Evolutionary conservation across 441 rosid genomes (phyloP), one percentile per base, ranked within the genome.

Genomic region (Syzygium malaccense): DNA sequence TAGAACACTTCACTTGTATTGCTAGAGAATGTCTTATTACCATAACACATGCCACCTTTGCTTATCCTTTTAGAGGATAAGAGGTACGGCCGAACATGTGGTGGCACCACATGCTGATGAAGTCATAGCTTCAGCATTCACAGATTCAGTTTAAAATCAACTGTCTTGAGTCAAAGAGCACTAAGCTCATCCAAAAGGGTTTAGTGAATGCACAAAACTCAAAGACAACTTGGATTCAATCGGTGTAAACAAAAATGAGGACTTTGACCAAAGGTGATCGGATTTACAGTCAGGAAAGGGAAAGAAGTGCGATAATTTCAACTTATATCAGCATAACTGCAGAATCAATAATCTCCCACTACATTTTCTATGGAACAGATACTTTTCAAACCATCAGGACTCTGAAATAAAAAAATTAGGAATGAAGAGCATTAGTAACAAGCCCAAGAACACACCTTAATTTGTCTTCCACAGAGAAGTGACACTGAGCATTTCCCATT

Each of bases 381-480:
- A 37, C 3, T 5, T 71, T 71, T 20, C 49, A 1, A 71, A 37
- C 14, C 1, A 71, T 71, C 49, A 71, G 17, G 28, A 37, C 49
- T 3, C n/a, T 32, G 4, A 11, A 71, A 71, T 0, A 5, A 71
- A 37, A 60, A 71, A 13, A 5, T 4, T 0, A 11, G 28, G 12
- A 37, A 71, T 37, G 80, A 11, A 49, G 86, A 53, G 79, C 15
- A 62, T 18, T 28, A 7, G 55, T 32, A 32, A 55, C 32, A 53
- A 17, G n/a, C 10, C 49, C 23, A 86, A 13, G 37, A 17, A 48
- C 68, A 25, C 85, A 98, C 99, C 98, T 98, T 98, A 71, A 97
- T 95, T 93, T 93, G 99, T 92, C 95, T 95, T 90, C 99, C n/a
- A n/a, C n/a, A n/a, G n/a, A n/a, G n/a, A n/a, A n/a, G n/a, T n/a